phyloP scores from a whole-genome alignment of 73 alveolate genomes.

The Breviolum minutum region DNA sequence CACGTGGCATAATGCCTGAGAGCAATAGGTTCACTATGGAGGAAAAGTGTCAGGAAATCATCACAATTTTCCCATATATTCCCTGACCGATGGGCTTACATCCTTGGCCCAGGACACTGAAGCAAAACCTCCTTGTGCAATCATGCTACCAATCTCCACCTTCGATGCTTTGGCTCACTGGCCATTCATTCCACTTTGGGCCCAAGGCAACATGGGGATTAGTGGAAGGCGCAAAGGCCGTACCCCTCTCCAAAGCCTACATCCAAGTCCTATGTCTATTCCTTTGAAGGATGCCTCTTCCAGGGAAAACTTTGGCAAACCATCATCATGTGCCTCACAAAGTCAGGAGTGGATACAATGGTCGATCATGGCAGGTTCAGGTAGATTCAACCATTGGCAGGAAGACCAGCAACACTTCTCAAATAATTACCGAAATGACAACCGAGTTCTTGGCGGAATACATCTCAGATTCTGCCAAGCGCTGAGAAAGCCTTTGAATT shows the following conservation, averaged over 20 bases:
- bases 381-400: too few relatives aligned
- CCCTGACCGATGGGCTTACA: not conserved
- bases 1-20: constrained; percentile 96
- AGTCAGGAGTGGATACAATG: not conserved
- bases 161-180: not conserved
- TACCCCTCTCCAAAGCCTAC: not conserved
- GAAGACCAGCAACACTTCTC: too few relatives aligned
- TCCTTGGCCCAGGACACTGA: constrained; percentile 95
- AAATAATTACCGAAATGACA: not conserved
- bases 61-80: too few relatives aligned
- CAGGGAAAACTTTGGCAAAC: constrained; percentile 97
- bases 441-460: constrained; percentile 15
- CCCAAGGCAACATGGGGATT: too few relatives aligned
- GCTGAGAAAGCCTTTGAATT: constrained; percentile 61
- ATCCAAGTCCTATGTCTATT: not conserved
- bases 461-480: constrained; percentile 65
- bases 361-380: too few relatives aligned
- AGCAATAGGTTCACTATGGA: not conserved
- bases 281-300: constrained; percentile 91
- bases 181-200: too few relatives aligned
- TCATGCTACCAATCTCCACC: constrained; percentile 97
- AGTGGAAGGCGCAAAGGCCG: too few relatives aligned
- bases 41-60: not conserved
- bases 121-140: constrained; percentile 99
- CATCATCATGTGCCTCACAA: constrained; percentile 68